A percentile compares a stretch with the other conserved stretches of the same genome.
Conservation (phyloP, 805 yeast genomes). For the Spathaspora girioi region DNA sequence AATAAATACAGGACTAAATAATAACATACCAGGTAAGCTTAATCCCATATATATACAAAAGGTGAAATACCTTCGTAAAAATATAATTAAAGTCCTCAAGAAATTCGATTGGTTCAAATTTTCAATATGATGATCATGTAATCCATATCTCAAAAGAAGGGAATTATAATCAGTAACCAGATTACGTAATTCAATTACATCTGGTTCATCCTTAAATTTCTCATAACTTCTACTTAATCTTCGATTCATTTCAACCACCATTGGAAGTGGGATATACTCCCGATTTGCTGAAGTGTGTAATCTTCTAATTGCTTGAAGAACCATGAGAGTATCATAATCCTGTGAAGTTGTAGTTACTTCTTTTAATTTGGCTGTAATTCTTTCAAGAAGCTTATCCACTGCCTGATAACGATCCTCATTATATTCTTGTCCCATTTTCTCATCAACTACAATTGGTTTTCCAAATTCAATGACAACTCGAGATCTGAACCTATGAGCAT, state of each 20-base stretch:
- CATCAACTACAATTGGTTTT: constrained; percentile 33
- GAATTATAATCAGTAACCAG: constrained; percentile 32
- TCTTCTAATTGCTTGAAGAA: constrained; percentile 41
- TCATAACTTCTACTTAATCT: constrained; percentile 35
- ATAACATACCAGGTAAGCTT: constrained; percentile 34
- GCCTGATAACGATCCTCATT: constrained; percentile 21
- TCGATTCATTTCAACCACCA: constrained; percentile 41
- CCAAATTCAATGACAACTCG: constrained; percentile 43
- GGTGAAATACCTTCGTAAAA: constrained; percentile 22
- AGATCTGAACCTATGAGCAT: constrained; percentile 38
- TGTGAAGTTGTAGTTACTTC: constrained; percentile 40
- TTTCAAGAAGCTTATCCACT: constrained; percentile 24
- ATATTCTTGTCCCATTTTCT: constrained; percentile 25
- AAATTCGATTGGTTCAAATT: constrained; percentile 20
- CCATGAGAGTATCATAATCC: constrained; percentile 41
- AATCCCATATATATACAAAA: constrained; percentile 28
- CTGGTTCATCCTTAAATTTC: constrained; percentile 29
- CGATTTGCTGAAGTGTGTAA: constrained; percentile 33
- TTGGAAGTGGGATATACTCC: constrained; percentile 33
- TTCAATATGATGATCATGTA: constrained; percentile 42
- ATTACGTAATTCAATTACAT: constrained; percentile 26
- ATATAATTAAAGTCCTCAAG: constrained; percentile 18
- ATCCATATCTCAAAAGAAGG: constrained; percentile 26
- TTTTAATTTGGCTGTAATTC: constrained; percentile 29
- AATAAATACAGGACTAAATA: constrained; percentile 40